Percentiles rank a stretch among this genome's conserved stretches.
Evolutionary conservation across 495 filamentous ascomycete species (phyloP).

Genomic region (Penicillium odoratum): DNA sequence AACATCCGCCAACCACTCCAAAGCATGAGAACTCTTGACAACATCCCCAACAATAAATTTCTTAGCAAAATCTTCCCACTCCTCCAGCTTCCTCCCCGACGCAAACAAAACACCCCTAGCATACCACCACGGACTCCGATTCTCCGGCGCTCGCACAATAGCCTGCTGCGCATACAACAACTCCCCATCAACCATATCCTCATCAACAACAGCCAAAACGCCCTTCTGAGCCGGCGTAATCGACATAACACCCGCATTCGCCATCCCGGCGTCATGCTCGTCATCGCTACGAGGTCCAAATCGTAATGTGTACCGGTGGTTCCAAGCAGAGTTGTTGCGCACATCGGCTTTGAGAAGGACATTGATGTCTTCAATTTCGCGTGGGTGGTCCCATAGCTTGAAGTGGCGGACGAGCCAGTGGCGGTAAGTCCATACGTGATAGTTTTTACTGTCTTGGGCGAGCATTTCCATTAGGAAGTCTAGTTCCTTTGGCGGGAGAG

Average conservation of each 20-base stretch:
- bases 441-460: conserved; percentile 87
- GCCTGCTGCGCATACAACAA: conserved; percentile 67
- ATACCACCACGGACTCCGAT: conserved; percentile 92
- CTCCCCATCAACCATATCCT: conserved; percentile 71
- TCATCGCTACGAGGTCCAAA: conserved; percentile 58
- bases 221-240: conserved; percentile 45
- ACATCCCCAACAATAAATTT: conserved; percentile 59
- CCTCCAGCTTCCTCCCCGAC: conserved; percentile 53
- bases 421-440: conserved; percentile 96
- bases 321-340: conserved; percentile 96
- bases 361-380: conserved; percentile 71
- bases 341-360: conserved; percentile 72
- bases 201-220: conserved; percentile 48
- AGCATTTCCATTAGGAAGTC: conserved; percentile 82
- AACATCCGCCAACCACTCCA: conserved; percentile 86
- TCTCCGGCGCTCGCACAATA: conserved; percentile 82
- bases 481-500: conserved; percentile 59
- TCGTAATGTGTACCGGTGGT: conserved; percentile 88
- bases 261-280: conserved; percentile 44
- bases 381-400: conserved; percentile 61
- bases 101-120: conserved; percentile 73
- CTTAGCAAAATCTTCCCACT: conserved; percentile 62
- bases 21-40: conserved; percentile 76
- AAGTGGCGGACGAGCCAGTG: conserved; percentile 91
- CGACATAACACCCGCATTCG: conserved; percentile 33